Conservation (phyloP, 352 stramenopile genomes). For the Globisporangium splendens region DNA sequence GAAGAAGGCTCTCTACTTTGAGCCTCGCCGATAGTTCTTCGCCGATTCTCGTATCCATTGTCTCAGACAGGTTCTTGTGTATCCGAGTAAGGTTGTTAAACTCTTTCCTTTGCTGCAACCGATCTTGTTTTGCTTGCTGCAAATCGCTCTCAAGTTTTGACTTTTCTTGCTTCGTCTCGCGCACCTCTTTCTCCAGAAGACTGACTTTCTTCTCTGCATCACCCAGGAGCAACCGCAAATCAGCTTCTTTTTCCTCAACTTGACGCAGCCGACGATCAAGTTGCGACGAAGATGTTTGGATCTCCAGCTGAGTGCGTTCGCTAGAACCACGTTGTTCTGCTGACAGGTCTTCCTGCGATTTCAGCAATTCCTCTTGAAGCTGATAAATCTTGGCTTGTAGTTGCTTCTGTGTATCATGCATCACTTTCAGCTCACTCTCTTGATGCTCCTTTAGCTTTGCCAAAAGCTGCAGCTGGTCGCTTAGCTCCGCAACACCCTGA, state of each 20-base stretch:
- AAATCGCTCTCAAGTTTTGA: background rate
- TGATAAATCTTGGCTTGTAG: slow-evolving; percentile 24
- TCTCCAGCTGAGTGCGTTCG: slow-evolving; percentile 19
- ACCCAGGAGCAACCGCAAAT: slow-evolving; percentile 10
- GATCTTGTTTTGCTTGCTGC: slow-evolving; percentile 26
- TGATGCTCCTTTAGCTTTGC: slow-evolving; percentile 22
- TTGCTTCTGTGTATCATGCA: slow-evolving; percentile 23
- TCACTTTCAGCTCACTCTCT: slow-evolving; percentile 30
- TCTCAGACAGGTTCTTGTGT: slow-evolving; percentile 59
- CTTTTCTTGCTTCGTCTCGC: slow-evolving; percentile 20
- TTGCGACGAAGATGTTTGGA: slow-evolving; percentile 21
- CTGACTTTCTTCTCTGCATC: slow-evolving; percentile 3
- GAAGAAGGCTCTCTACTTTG: slow-evolving; percentile 13
- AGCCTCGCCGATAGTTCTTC: slow-evolving; percentile 32
- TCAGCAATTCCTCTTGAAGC: slow-evolving; percentile 29
- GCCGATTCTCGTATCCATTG: slow-evolving; percentile 36
- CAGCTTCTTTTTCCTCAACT: slow-evolving; percentile 21
- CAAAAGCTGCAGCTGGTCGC: slow-evolving; percentile 18
- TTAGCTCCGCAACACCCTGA: slow-evolving; percentile 8
- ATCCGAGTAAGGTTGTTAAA: slow-evolving; percentile 62
- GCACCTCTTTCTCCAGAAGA: slow-evolving; percentile 22
- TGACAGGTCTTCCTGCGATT: slow-evolving; percentile 20
- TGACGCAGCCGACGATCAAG: slow-evolving; percentile 26
- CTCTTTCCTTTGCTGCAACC: slow-evolving; percentile 47
- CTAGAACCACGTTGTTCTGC: slow-evolving; percentile 19